Evolutionary conservation across 2,329 filamentous ascomycete genomes (phyloP).

Genomic region (Colletotrichum sp.): DNA sequence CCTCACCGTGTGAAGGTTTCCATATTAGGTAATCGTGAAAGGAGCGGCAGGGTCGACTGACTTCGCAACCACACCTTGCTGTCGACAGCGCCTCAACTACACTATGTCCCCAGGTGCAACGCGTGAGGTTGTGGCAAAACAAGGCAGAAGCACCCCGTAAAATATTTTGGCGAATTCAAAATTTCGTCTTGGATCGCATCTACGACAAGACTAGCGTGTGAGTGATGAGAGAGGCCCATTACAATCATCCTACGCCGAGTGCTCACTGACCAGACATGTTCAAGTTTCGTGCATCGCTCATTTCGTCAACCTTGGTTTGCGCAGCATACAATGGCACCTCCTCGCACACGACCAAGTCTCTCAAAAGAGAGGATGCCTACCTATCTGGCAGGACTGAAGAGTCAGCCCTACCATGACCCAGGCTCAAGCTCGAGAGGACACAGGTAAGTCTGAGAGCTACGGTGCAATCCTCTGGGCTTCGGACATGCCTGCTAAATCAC

Average conservation of each 20-base stretch:
- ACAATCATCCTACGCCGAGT: neutral
- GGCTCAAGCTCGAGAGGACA: slow-evolving; percentile 59
- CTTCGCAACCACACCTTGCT: neutral
- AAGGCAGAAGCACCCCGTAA: neutral
- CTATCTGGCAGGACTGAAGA: slow-evolving; percentile 72
- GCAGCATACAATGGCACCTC: neutral
- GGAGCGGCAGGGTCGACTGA: neutral
- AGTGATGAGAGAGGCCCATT: neutral
- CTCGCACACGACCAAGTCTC: slow-evolving; percentile 53
- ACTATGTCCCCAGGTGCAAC: neutral
- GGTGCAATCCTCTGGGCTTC: slow-evolving; percentile 13
- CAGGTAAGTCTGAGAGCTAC: slow-evolving; percentile 51
- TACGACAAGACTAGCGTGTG: neutral
- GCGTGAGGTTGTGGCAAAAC: neutral
- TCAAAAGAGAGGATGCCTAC: slow-evolving; percentile 72
- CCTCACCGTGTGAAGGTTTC: neutral
- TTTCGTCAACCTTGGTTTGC: neutral
- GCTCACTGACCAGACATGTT: neutral
- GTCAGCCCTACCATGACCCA: slow-evolving; percentile 73
- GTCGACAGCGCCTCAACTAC: neutral
- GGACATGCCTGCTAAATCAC: slow-evolving; percentile 14
- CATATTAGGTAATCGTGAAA: neutral
- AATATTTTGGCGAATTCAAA: neutral
- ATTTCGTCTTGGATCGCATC: neutral
- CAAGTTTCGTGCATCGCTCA: neutral